A percentile compares a stretch with the other conserved stretches of the same genome.
Conservation (phyloP, 129 eudicot genomes). For the Chrysanthemum seticuspe region DNA sequence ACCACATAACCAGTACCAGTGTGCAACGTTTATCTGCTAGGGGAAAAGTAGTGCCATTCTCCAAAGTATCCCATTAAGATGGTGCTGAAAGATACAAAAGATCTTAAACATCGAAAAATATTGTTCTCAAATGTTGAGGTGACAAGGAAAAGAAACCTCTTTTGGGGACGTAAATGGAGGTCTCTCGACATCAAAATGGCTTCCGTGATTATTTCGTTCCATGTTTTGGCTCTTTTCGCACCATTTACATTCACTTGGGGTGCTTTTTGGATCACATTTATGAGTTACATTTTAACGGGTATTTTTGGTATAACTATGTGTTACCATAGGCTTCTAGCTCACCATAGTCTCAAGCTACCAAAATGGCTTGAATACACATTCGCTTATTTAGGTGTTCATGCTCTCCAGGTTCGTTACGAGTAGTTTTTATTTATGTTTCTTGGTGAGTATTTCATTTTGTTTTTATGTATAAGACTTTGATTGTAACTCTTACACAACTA, state of each 20-base stretch:
- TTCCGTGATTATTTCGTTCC: constrained; percentile 42
- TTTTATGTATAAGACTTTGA: too few relatives aligned
- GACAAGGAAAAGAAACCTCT: constrained; percentile 43
- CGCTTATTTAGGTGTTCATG: constrained; percentile 73
- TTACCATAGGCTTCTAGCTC: constrained; percentile 76
- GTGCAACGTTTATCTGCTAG: not conserved
- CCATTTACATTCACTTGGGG: constrained; percentile 71
- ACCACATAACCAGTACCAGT: constrained; percentile 7
- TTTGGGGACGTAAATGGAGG: constrained; percentile 66
- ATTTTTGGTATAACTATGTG: constrained; percentile 70
- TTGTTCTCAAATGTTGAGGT: constrained; percentile 61
- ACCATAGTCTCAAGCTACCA: constrained; percentile 77
- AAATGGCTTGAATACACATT: constrained; percentile 85
- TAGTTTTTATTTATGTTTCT: not conserved
- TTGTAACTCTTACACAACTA: not conserved
- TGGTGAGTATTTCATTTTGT: not conserved
- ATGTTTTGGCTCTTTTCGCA: constrained; percentile 61
- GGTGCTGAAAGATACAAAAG: constrained; percentile 16
- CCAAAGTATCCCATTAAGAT: not conserved
- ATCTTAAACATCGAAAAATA: constrained; percentile 29
- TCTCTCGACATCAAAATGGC: constrained; percentile 42
- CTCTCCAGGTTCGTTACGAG: constrained; percentile 54
- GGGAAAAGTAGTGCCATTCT: not conserved
- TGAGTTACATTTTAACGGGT: constrained; percentile 57
- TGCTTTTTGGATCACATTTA: constrained; percentile 51